A percentile compares a stretch with the other conserved stretches of the same genome.
Conservation (phyloP, 805 yeast species). For the Spathaspora arborariae region DNA sequence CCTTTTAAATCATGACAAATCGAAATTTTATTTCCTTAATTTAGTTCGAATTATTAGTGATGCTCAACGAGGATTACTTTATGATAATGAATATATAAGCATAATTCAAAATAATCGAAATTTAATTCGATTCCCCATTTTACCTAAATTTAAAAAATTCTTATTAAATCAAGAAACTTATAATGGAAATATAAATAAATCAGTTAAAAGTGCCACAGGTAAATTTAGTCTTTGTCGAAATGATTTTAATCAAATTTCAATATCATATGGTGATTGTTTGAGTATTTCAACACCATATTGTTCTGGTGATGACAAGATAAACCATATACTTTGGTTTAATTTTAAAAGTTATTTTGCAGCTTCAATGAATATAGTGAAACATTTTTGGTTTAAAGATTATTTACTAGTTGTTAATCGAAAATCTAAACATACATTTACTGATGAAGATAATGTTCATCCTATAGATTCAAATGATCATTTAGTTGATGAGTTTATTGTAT, state of each 20-base stretch:
- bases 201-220: constrained; percentile 18
- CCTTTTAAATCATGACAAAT: constrained; percentile 12
- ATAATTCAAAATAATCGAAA: constrained; percentile 14
- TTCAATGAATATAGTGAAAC: constrained; percentile 29
- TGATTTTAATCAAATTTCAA: constrained; percentile 21
- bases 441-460: constrained; percentile 7
- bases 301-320: constrained; percentile 16
- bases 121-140: constrained; percentile 26
- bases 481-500: constrained; percentile 34
- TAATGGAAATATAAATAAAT: constrained; percentile 14
- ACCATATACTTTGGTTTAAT: constrained; percentile 39
- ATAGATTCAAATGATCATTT: constrained; percentile 9
- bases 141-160: constrained; percentile 26
- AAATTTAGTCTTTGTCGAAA: constrained; percentile 20
- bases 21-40: constrained; percentile 19
- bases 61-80: constrained; percentile 15
- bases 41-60: constrained; percentile 13
- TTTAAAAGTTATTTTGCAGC: constrained; percentile 31
- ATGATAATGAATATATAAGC: constrained; percentile 24
- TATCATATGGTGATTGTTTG: constrained; percentile 25
- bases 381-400: constrained; percentile 33
- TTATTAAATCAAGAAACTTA: constrained; percentile 18
- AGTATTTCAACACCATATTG: constrained; percentile 29
- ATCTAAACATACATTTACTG: constrained; percentile 13
- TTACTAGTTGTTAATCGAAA: constrained; percentile 31